Conservation (phyloP, 2,329 filamentous ascomycete species). For the Chrysoporthe deuterocubensis region DNA sequence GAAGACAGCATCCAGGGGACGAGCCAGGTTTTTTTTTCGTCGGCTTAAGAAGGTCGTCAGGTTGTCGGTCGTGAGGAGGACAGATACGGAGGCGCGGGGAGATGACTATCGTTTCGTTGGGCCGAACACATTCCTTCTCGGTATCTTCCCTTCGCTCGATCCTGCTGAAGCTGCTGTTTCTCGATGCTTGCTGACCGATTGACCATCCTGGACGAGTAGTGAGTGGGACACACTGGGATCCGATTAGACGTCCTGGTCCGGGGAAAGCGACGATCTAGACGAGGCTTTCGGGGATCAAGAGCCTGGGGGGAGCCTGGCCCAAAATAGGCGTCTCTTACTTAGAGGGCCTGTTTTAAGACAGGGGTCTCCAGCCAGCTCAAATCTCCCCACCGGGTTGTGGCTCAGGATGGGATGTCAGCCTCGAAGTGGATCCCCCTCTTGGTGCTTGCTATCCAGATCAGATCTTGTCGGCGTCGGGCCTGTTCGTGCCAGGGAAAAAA, state of each 20-base stretch:
- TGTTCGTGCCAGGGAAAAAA: neutral
- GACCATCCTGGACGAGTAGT: no score
- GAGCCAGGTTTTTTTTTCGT: no score
- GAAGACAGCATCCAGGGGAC: no score
- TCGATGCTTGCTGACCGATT: no score
- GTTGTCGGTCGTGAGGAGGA: no score
- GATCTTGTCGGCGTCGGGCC: neutral
- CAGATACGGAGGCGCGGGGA: no score
- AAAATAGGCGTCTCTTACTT: constrained; percentile 4
- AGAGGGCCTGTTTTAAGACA: constrained; percentile 8
- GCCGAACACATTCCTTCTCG: no score
- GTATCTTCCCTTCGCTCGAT: no score
- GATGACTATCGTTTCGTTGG: no score
- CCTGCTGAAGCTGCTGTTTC: no score
- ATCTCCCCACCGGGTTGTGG: neutral
- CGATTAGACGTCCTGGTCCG: neutral
- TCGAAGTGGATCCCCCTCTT: neutral
- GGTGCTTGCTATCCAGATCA: neutral
- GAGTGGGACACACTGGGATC: no score
- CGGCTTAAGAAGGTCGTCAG: no score
- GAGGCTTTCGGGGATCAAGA: neutral
- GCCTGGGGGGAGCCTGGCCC: neutral
- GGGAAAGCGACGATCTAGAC: neutral
- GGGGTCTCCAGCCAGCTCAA: constrained; percentile 11
- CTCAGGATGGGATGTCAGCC: neutral